These are phyloP conservation scores for Umbelopsis isabellina DNA, from an alignment of 192 early-diverging fungal genomes.

Conservation along the genomic window DNA sequence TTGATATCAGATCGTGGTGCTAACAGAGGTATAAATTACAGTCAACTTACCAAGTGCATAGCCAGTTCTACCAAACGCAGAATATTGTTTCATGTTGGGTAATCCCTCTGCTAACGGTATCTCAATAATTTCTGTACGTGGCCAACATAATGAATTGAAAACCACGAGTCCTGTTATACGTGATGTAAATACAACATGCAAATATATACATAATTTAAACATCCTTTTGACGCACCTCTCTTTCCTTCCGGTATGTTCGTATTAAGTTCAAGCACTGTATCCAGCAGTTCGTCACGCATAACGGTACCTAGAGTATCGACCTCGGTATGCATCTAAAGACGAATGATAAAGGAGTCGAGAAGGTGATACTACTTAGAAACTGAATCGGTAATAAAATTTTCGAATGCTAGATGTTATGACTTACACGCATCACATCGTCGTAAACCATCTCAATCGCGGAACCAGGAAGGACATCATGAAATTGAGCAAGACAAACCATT, in stretches of 20 bases:
- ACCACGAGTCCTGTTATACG: constrained; percentile 42
- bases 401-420: neutral
- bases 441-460: constrained; percentile 91
- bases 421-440: constrained; percentile 70
- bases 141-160: constrained; percentile 73
- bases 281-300: constrained; percentile 49
- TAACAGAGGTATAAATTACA: neutral
- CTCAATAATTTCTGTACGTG: constrained; percentile 70
- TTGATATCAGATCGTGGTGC: neutral
- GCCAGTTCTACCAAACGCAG: constrained; percentile 43
- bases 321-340: constrained; percentile 43
- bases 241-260: constrained; percentile 15
- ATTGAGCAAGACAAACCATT: constrained; percentile 89
- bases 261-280: constrained; percentile 49
- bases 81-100: constrained; percentile 48
- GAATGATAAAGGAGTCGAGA: neutral
- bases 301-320: constrained; percentile 31
- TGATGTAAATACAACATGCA: neutral
- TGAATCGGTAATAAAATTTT: neutral
- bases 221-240: constrained; percentile 5
- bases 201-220: neutral
- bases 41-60: constrained; percentile 43
- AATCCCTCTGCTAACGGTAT: constrained; percentile 51
- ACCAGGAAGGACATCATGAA: constrained; percentile 97
- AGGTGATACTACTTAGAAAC: constrained; percentile 14